Conservation (phyloP, 306 rosid genomes). For the Begonia peltatifolia region DNA sequence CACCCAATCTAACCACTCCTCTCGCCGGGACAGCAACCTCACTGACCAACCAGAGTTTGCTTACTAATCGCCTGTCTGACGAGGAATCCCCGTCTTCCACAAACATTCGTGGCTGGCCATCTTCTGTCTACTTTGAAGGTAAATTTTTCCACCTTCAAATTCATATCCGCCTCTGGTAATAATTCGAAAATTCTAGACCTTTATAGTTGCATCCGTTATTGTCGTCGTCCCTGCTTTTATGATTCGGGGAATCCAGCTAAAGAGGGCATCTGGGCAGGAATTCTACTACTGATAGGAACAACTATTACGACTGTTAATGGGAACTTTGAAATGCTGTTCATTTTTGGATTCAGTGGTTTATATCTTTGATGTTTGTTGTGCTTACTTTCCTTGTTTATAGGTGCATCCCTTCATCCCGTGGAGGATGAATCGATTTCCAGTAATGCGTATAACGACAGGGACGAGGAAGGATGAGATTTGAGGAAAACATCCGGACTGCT, state of each 20-base stretch:
- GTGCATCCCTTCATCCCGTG: constrained; percentile 25
- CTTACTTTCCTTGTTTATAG: constrained; percentile 9
- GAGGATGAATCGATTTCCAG: constrained; percentile 12
- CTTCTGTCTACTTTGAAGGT: constrained; percentile 43
- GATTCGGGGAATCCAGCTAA: no score
- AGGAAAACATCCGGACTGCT: no score
- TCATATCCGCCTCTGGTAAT: not conserved
- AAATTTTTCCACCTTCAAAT: no score
- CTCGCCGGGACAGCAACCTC: constrained; percentile 10
- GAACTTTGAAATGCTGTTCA: no score
- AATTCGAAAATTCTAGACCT: no score
- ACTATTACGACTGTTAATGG: no score
- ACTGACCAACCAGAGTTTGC: constrained; percentile 15
- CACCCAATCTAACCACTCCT: constrained; percentile 34
- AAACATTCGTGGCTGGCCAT: constrained; percentile 50
- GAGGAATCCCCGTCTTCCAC: constrained; percentile 40
- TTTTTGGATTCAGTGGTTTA: no score
- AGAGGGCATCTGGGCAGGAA: no score
- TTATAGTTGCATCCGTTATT: no score
- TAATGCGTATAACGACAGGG: constrained; percentile 16
- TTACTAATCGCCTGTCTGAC: constrained; percentile 34
- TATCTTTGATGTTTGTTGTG: not conserved
- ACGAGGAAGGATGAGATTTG: constrained; percentile 26
- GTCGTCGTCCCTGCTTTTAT: no score
- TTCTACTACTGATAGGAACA: no score